These are phyloP conservation scores for Capronia coronata DNA, from an alignment of 2,329 filamentous ascomycete genomes.

Conservation along the genomic window DNA sequence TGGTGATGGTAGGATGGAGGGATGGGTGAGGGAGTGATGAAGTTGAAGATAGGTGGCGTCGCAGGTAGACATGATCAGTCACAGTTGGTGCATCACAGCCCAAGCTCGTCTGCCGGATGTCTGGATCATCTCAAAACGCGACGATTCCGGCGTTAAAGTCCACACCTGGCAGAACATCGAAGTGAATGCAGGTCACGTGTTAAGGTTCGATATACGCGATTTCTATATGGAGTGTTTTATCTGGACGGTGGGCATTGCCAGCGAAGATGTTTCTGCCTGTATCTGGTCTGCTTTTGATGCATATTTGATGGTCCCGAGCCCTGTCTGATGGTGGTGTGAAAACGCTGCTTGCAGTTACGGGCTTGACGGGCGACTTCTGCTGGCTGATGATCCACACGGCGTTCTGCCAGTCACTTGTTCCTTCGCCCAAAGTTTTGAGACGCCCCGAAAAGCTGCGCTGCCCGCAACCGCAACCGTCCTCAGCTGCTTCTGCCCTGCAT, in stretches of 20 bases:
- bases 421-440: slow-evolving; percentile 12
- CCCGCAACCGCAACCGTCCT: neutral
- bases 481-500: neutral
- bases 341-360: slow-evolving; percentile 10
- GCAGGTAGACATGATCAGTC: slow-evolving; percentile 23
- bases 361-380: slow-evolving; percentile 11
- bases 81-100: slow-evolving; percentile 21
- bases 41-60: slow-evolving; percentile 17
- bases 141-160: slow-evolving; percentile 11
- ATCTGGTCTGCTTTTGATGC: neutral
- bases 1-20: slow-evolving; percentile 17
- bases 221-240: slow-evolving; percentile 7
- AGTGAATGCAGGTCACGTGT: slow-evolving; percentile 16
- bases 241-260: slow-evolving; percentile 5
- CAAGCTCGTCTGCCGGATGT: slow-evolving; percentile 23
- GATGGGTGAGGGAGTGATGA: slow-evolving; percentile 17
- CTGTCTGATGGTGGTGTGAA: slow-evolving; percentile 2
- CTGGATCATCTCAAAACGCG: slow-evolving; percentile 19
- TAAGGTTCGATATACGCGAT: slow-evolving; percentile 13
- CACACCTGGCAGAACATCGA: slow-evolving; percentile 10
- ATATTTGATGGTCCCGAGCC: neutral
- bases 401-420: slow-evolving; percentile 19
- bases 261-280: neutral
- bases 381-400: slow-evolving; percentile 20
- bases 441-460: slow-evolving; percentile 2